Evolutionary conservation across 306 rosid genomes (phyloP).

Genomic region (Hylodesmum podocarpum): DNA sequence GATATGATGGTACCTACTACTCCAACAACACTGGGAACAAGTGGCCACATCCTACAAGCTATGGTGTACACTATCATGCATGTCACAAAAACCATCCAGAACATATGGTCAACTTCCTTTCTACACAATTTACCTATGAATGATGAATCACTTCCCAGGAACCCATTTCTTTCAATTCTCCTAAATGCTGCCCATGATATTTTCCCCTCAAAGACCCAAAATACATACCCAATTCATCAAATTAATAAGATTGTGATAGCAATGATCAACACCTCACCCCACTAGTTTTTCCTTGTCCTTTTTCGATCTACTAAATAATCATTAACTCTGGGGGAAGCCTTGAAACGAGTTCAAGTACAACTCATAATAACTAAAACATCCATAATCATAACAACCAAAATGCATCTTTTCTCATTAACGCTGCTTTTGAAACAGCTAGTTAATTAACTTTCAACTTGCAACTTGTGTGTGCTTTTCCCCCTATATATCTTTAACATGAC

Average conservation of each 20-base stretch:
- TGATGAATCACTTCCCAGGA: background rate
- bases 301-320: background rate
- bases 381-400: conserved; percentile 38
- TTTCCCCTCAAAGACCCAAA: too few relatives aligned
- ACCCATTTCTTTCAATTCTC: background rate
- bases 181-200: background rate
- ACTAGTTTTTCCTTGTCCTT: background rate
- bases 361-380: conserved; percentile 35
- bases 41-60: background rate
- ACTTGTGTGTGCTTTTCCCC: background rate
- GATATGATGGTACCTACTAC: background rate
- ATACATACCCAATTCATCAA: background rate
- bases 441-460: conserved; percentile 20
- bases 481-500: conserved; percentile 5
- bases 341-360: conserved; percentile 20
- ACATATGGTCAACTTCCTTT: background rate
- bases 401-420: conserved; percentile 17
- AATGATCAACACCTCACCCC: background rate
- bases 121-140: background rate
- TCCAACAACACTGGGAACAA: conserved; percentile 7
- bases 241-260: background rate
- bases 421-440: conserved; percentile 14
- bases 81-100: background rate
- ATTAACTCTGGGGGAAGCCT: conserved; percentile 3
- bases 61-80: background rate